A percentile compares a stretch with the other conserved stretches of the same genome.
Evolutionary conservation across 2,329 filamentous ascomycete species (phyloP).

Genomic region (Stagonosporopsis tanaceti): DNA sequence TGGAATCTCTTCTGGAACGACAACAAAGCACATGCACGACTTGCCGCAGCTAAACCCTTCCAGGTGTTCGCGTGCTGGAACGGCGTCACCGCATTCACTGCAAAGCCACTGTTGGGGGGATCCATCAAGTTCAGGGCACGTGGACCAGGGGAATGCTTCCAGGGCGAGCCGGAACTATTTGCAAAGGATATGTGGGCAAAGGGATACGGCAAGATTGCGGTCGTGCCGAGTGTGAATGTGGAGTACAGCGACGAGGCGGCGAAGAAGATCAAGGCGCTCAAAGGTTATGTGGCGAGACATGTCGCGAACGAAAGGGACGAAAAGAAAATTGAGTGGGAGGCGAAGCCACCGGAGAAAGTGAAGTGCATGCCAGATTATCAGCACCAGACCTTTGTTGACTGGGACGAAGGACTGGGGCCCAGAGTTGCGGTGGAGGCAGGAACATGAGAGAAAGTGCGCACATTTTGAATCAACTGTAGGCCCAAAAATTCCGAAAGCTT

Average conservation of each 20-base stretch:
- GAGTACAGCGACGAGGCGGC: conserved; percentile 61
- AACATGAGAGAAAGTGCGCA: not conserved
- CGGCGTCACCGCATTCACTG: conserved; percentile 60
- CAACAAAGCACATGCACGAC: conserved; percentile 44
- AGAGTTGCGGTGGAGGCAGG: not conserved
- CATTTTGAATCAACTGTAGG: too few relatives aligned
- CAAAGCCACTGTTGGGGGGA: conserved; percentile 56
- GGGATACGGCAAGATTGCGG: conserved; percentile 59
- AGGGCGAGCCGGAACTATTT: conserved; percentile 65
- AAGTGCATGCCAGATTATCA: conserved; percentile 56
- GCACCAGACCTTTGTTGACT: conserved; percentile 24
- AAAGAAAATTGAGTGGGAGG: conserved; percentile 54
- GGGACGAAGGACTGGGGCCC: conserved; percentile 17
- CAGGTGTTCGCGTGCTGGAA: conserved; percentile 71
- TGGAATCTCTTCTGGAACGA: conserved; percentile 60
- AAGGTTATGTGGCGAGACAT: conserved; percentile 58
- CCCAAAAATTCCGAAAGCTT: too few relatives aligned
- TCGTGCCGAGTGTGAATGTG: conserved; percentile 64
- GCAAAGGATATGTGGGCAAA: conserved; percentile 62
- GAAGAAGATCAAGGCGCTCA: conserved; percentile 57
- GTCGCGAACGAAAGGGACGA: conserved; percentile 38
- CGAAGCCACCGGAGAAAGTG: conserved; percentile 56
- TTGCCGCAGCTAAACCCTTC: conserved; percentile 55
- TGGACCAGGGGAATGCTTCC: conserved; percentile 57
- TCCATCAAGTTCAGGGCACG: conserved; percentile 57